Evolutionary conservation across 495 filamentous ascomycete species (phyloP), one percentile per base, ranked within the genome.

Genomic region (Xylaria longipes): DNA sequence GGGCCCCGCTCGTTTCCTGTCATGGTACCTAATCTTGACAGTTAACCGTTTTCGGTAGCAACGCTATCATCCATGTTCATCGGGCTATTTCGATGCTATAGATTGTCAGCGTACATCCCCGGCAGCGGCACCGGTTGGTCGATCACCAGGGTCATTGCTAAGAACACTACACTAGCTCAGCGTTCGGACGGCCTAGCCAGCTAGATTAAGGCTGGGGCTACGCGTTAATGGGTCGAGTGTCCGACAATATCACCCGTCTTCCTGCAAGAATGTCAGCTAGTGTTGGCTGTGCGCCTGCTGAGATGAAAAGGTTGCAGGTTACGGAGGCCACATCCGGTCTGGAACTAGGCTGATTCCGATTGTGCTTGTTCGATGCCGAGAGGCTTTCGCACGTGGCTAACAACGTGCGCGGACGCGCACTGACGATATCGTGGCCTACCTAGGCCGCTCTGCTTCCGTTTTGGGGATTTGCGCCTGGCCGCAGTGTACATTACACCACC

Each of bases 91-190:
- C n/a, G 48, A 41, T 41, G 33, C 33, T 41, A 31, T 43, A 56
- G 65, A 56, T 56, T 25, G 65, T 67, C 65, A 70, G 46, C 43
- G 8, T 70, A 52, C 45, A 64, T 64, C 2, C 14, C 58, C 68
- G 68, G 68, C 46, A 70, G 58, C 58, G 58, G 46, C 68, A 70
- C 68, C 68, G 68, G 68, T 70, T 70, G 68, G 68, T 41, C 68
- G 56, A 61, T 61, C 67, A 39, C 37, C 27, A 67, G 65, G 48
- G 48, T 56, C 65, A 15, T 39, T 7, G n/a, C 65, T 43, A 48
- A 56, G 35, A 54, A 67, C 46, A 56, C 48, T 54, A 31, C 33
- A 43, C 48, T 29, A 48, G 9, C 56, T 29, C 65, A 35, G 65
- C 46, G 65, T 67, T 41, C 22, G 48, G 48, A 67, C 65, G 65